These are phyloP conservation scores for Laetiporus sulphureus DNA, from an alignment of 1,284 basidiomycete genomes.

Conservation along the genomic window DNA sequence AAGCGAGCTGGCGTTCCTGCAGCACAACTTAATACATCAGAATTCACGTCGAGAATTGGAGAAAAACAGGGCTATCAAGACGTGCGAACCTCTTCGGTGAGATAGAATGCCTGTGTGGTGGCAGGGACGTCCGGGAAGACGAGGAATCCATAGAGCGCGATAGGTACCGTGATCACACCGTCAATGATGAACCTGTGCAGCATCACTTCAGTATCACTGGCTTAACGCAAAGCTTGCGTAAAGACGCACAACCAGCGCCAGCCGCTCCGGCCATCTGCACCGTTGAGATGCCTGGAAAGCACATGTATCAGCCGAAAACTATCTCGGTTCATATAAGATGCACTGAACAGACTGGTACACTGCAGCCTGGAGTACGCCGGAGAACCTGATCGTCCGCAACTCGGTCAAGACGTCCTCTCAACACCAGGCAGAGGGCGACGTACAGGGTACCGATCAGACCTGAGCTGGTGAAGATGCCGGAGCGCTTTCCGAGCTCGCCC, in stretches of 20 bases:
- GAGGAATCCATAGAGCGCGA: constrained; percentile 66
- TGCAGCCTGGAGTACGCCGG: constrained; percentile 62
- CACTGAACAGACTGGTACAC: constrained; percentile 43
- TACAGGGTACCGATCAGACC: constrained; percentile 60
- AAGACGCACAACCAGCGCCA: constrained; percentile 71
- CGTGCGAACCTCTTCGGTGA: constrained; percentile 45
- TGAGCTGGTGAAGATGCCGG: constrained; percentile 65
- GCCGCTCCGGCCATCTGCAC: constrained; percentile 49
- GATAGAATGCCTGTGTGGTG: constrained; percentile 60
- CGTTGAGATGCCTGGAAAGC: constrained; percentile 48
- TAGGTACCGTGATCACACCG: constrained; percentile 65
- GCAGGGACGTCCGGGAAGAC: constrained; percentile 68
- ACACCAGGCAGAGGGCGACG: no score
- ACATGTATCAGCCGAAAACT: background rate
- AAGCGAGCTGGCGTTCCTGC: constrained; percentile 52
- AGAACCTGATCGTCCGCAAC: no score
- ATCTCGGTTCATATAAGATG: background rate
- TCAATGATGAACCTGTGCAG: constrained; percentile 61
- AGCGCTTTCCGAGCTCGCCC: constrained; percentile 62
- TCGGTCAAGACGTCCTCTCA: no score
- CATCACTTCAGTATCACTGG: no score
- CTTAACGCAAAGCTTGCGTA: no score
- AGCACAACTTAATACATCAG: no score
- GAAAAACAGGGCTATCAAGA: background rate
- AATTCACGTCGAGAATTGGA: no score